Evolutionary conservation across 768 basidiomycete genomes (phyloP).

Genomic region (Pisolithus orientalis): DNA sequence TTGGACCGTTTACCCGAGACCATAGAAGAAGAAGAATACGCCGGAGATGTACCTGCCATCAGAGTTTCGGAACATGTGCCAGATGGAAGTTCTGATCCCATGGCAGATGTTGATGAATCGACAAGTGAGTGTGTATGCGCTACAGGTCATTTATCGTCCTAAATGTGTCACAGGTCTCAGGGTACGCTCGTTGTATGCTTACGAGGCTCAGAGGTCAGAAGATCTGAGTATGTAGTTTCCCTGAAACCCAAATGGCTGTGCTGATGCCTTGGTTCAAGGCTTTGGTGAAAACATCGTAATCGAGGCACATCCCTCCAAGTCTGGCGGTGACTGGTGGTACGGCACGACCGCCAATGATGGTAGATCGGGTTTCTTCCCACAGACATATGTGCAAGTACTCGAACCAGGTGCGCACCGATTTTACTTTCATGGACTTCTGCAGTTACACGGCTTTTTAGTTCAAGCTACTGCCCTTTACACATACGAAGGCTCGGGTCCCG

Average conservation of each 20-base stretch:
- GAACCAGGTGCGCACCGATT: conserved; percentile 41
- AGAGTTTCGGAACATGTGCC: conserved; percentile 43
- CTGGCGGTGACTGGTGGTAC: conserved; percentile 90
- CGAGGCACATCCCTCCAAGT: conserved; percentile 78
- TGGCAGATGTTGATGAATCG: conserved; percentile 69
- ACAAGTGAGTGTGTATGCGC: conserved; percentile 38
- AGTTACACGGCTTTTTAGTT: conserved; percentile 29
- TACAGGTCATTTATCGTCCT: neutral
- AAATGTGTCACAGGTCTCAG: conserved; percentile 47
- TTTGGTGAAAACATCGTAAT: conserved; percentile 80
- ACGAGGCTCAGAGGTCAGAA: conserved; percentile 79
- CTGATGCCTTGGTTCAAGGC: conserved; percentile 34
- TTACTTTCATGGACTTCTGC: neutral
- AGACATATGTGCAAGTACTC: conserved; percentile 75
- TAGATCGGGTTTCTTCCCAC: conserved; percentile 83
- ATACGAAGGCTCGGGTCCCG: conserved; percentile 61
- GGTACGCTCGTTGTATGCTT: conserved; percentile 78
- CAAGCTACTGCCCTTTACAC: conserved; percentile 77
- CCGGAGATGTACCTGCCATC: conserved; percentile 44
- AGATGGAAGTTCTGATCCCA: conserved; percentile 40
- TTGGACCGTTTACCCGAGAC: conserved; percentile 44
- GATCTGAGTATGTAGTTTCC: conserved; percentile 65
- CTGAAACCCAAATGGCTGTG: neutral
- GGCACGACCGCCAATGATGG: conserved; percentile 62
- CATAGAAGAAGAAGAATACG: conserved; percentile 48